phyloP scores from a whole-genome alignment of 2,329 filamentous ascomycete species.

The Cladophialophora chaetospira region DNA sequence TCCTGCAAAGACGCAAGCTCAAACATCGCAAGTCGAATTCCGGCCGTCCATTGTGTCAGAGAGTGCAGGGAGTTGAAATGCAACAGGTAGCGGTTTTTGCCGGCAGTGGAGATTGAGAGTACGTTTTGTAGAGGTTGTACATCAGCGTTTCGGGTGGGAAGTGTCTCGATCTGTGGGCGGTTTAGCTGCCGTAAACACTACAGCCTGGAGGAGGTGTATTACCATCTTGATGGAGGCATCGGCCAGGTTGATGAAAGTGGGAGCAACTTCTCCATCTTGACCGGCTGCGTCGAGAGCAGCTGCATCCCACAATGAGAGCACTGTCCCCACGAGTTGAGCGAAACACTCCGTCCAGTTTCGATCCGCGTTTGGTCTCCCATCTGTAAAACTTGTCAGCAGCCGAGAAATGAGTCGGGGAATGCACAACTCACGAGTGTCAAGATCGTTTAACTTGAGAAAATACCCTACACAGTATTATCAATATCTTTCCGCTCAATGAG shows the following conservation, averaged over 20 bases:
- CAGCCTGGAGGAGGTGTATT: conserved; percentile 37
- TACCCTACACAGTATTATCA: conserved; percentile 56
- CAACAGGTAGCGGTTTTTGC: conserved; percentile 89
- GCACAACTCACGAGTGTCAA: conserved; percentile 75
- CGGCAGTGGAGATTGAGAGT: conserved; percentile 91
- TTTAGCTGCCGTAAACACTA: conserved; percentile 21
- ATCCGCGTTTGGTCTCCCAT: conserved; percentile 82
- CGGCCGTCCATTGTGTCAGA: conserved; percentile 91
- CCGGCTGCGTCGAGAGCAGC: conserved; percentile 85
- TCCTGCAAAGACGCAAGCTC: conserved; percentile 93
- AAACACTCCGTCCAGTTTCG: conserved; percentile 96
- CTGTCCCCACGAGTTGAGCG: conserved; percentile 91
- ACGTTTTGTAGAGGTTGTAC: conserved; percentile 90
- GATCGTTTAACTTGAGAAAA: conserved; percentile 93
- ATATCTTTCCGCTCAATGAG: not conserved
- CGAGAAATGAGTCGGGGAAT: not conserved
- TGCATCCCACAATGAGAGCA: conserved; percentile 94
- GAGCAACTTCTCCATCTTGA: conserved; percentile 79
- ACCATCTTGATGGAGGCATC: conserved; percentile 99
- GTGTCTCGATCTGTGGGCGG: conserved; percentile 71
- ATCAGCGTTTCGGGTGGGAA: conserved; percentile 76
- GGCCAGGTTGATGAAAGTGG: conserved; percentile 93
- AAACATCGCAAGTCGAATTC: conserved; percentile 89
- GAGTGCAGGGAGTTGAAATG: conserved; percentile 96
- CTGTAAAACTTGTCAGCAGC: conserved; percentile 49